Evolutionary conservation across 2,329 filamentous ascomycete species (phyloP), one percentile per base, ranked within the genome.

Genomic region (Diaporthe citrichinensis): DNA sequence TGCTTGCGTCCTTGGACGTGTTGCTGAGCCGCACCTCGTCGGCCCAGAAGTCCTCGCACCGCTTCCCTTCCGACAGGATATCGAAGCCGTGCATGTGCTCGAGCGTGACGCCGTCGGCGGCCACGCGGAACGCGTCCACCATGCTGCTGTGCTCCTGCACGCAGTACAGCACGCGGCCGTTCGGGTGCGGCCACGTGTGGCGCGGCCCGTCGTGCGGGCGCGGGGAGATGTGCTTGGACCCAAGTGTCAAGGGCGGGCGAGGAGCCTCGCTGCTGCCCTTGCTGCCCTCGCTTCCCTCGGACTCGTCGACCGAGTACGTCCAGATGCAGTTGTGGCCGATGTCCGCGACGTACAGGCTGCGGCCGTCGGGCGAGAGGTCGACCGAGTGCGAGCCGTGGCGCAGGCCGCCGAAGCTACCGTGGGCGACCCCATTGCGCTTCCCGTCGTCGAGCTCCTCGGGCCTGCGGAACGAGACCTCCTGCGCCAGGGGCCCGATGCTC

Each of bases 141-240:
- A 78, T 78, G 59, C 76, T 73, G 76, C 78, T 78, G 73, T 78
- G 78, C 74, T 78, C 78, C 62, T 78, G 77, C 53, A 78, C 68
- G 61, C 76, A 75, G 46, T 78, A 78, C 55, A 78, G 61, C 28
- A 78, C 74, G 28, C 72, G 36, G n/a, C 78, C 78, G 74, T 67
- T 68, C 8, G 78, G 77, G 53, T 78, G 78, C 34, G 78, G 78
- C 78, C 78, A 78, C 20, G 65, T 67, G 61, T 78, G 78, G 34
- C 78, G 76, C 14, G 78, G 77, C 14, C 78, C 78, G 67, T 78
- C 78, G 68, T 75, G 39, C 17, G 72, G 4, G n/a, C 78, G 67
- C 23, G 73, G 74, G 2, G 77, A 74, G 57, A 58, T 36, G 67
- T 76, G 74, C 44, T 77, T 76, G 17, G 51, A 36, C 20, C 61